Evolutionary conservation across 108 stramenopile species (phyloP), one percentile per base, ranked within the genome.

Genomic region (Nitzschia sp.): DNA sequence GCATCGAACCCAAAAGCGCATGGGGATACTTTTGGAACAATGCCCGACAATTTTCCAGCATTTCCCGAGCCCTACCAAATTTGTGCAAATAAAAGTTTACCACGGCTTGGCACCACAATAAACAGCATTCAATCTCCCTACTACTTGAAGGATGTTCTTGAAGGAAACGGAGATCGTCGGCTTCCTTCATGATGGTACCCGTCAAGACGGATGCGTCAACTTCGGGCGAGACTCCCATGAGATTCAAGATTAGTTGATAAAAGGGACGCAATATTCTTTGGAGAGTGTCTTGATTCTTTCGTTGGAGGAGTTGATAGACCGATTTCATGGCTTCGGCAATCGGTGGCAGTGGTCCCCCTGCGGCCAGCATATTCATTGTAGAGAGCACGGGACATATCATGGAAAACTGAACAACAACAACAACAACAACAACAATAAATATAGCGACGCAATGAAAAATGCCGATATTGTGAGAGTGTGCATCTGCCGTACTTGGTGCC

Each of bases 161-260:
- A 38, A 32, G 11, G 38, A 45, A 44, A 9, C 32, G 36, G 9
- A 45, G 15, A 4, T 62, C 60, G 16, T 62, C 36, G 6, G 45
- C 38, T 27, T 62, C 60, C 5, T 45, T 44, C 34, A 62, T 62
- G 60, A 62, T 62, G 11, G 41, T 62, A 6, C 60, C 60, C 36
- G 34, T 27, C 60, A 62, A 62, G 25, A 62, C 60, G 21, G 15
- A 45, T 17, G 60, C 41, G 23, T 62, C 21, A 3, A 32, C 32
- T 26, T 36, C 38, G 15, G 60, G 25, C 4, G 34, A 26, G 3
- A 45, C 60, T 3, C 60, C 60, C 41, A 62, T 62, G 19, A 62
- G 22, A 22, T 62, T 62, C 21, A 62, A 21, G 26, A 44, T 38
- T 9, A 45, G 13, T 45, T 62, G 60, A 23, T 32, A 62, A 26